Percentiles rank a stretch among this genome's conserved stretches.
phyloP scores from a whole-genome alignment of 139 green algal species.

The Nannochloris sp. region DNA sequence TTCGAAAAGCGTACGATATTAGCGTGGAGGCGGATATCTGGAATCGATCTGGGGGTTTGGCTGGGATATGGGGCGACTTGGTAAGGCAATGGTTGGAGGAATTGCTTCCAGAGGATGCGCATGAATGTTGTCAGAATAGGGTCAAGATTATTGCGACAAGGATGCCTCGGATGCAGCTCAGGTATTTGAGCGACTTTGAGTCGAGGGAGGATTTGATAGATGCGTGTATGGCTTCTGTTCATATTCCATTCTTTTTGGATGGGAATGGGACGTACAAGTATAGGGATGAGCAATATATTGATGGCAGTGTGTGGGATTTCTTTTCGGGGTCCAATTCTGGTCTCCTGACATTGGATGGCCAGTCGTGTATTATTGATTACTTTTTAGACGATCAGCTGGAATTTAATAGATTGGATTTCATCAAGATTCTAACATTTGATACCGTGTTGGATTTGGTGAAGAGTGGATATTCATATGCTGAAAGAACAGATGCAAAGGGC shows the following conservation, averaged over 20 bases:
- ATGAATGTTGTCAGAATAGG: slow-evolving; percentile 25
- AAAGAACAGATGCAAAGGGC: slow-evolving; percentile 26
- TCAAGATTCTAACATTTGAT: slow-evolving; percentile 29
- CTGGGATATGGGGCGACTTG: slow-evolving; percentile 58
- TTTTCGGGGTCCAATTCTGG: slow-evolving; percentile 25
- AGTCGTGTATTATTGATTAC: slow-evolving; percentile 41
- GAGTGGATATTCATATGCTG: slow-evolving; percentile 25
- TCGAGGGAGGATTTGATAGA: slow-evolving; percentile 49
- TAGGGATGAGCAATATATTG: slow-evolving; percentile 31
- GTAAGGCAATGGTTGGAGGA: slow-evolving; percentile 57
- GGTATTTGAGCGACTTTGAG: slow-evolving; percentile 35
- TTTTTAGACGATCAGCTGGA: slow-evolving; percentile 36
- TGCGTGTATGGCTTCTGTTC: slow-evolving; percentile 36
- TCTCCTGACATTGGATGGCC: slow-evolving; percentile 23
- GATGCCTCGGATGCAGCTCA: slow-evolving; percentile 18
- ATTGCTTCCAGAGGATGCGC: slow-evolving; percentile 57
- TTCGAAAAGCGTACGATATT: slow-evolving; percentile 28
- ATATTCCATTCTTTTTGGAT: slow-evolving; percentile 68
- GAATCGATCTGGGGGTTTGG: slow-evolving; percentile 37
- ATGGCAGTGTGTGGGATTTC: slow-evolving; percentile 48
- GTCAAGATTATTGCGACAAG: slow-evolving; percentile 39
- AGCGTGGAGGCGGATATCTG: slow-evolving; percentile 34
- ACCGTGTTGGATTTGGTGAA: slow-evolving; percentile 28
- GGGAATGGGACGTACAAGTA: slow-evolving; percentile 25
- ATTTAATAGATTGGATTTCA: slow-evolving; percentile 35